Evolutionary conservation across 371 early-diverging fungal genomes (phyloP), one percentile per base, ranked within the genome.

Genomic region (Mortierella sp.): DNA sequence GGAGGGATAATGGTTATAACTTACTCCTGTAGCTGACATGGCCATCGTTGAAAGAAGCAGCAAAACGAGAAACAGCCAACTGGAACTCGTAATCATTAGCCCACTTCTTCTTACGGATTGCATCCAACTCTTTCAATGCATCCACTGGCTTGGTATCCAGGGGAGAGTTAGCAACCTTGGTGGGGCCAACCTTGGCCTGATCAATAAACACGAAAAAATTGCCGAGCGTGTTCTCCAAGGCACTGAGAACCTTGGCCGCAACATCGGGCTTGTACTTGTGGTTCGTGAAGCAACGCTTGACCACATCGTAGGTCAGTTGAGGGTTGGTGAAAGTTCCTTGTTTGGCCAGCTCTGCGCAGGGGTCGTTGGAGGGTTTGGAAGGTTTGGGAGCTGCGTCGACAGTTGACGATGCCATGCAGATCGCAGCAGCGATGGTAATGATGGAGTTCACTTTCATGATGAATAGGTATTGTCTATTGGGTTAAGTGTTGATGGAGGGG

Each of bases 371-470:
- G 50, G 50, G 50, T n/a, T 71, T 72, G 38, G 57, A 31, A 19
- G 54, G 74, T 74, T 74, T 75, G 28, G 44, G 42, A 8, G 72
- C 57, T 26, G 54, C 44, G 57, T 57, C n/a, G 75, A 38, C 42
- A 38, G 45, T 47, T 8, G 77, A 21, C 0, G 74, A 34, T 9
- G 75, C 79, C 42, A 89, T 74, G 72, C 82, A 91, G 3, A 91
- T 89, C 11, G 84, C 79, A 2, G 89, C 78, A 21, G 90, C 85
- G 42, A 88, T 45, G n/a, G 84, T 80, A 0, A 84, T 82, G 38
- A 79, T 47, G 58, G 89, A 80, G 2, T 52, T 72, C 28, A 90
- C 38, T 58, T 87, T 79, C 79, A 79, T 79, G 42, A 58, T 72
- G 72, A 14, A n/a, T 31, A 21, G 26, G 26, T 68, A 42, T 38